A percentile compares a stretch with the other conserved stretches of the same genome.
Evolutionary conservation across 2,329 filamentous ascomycete genomes (phyloP).

Genomic region (Orbilia brochopaga): DNA sequence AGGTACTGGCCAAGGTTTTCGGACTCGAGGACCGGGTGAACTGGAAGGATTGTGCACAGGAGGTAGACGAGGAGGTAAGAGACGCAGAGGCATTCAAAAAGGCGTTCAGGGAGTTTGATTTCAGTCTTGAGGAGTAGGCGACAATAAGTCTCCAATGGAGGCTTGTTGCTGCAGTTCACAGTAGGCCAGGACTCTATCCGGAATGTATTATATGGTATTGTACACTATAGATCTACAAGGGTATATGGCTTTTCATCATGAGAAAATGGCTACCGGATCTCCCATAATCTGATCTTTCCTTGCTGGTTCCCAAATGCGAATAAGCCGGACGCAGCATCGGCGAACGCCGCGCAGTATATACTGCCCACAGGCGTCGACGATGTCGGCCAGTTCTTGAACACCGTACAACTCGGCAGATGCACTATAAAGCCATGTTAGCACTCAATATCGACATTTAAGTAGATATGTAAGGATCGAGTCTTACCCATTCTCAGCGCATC

Average conservation of each 20-base stretch:
- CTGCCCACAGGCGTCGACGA: conserved; percentile 84
- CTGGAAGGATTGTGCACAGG: conserved; percentile 85
- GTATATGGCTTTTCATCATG: not conserved
- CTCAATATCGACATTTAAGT: conserved; percentile 18
- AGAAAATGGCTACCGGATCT: conserved; percentile 69
- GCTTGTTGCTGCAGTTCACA: too few species aligned
- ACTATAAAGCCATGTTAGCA: conserved; percentile 60
- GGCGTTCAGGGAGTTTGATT: conserved; percentile 86
- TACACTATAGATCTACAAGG: conserved; percentile 33
- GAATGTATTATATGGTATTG: conserved; percentile 34
- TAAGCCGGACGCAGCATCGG: conserved; percentile 69
- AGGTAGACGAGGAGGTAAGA: conserved; percentile 74
- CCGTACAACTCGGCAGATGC: conserved; percentile 88
- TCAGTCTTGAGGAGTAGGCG: conserved; percentile 63
- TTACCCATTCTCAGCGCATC: conserved; percentile 76
- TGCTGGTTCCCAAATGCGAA: conserved; percentile 86
- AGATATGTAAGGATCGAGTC: conserved; percentile 39
- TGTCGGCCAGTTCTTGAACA: conserved; percentile 97
- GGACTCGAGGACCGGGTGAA: conserved; percentile 76
- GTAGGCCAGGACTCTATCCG: not conserved
- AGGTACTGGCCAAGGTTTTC: conserved; percentile 85
- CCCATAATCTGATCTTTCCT: conserved; percentile 89
- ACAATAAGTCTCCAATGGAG: not conserved
- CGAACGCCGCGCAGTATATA: conserved; percentile 69
- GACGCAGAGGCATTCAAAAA: conserved; percentile 81